phyloP scores from a whole-genome alignment of 768 basidiomycete genomes.

The Phylloporus sp. region DNA sequence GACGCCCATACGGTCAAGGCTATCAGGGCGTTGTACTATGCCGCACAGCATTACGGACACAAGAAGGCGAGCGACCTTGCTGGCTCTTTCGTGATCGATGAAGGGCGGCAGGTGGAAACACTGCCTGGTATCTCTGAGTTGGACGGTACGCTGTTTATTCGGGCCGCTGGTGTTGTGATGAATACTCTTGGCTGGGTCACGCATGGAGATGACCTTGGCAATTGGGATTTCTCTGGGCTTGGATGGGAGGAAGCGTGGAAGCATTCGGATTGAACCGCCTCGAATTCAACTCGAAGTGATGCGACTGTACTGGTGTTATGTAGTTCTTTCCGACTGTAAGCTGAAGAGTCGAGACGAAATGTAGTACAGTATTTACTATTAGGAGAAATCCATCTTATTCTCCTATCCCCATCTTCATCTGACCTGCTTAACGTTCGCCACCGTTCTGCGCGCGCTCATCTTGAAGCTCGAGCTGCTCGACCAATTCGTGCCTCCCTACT shows the following conservation, averaged over 20 bases:
- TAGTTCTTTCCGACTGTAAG: neutral
- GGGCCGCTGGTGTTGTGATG: conserved; percentile 54
- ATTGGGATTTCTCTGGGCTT: conserved; percentile 54
- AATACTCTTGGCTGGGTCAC: conserved; percentile 52
- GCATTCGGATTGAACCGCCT: conserved; percentile 21
- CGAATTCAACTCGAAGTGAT: no score
- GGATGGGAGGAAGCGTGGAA: conserved; percentile 63
- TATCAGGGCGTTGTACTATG: conserved; percentile 44
- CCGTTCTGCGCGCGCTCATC: no score
- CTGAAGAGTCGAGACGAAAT: no score
- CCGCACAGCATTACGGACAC: conserved; percentile 43
- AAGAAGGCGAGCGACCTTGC: conserved; percentile 36
- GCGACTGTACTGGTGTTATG: no score
- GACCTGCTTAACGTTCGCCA: no score
- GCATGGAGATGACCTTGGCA: conserved; percentile 43
- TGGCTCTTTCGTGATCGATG: conserved; percentile 33
- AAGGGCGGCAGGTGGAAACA: conserved; percentile 38
- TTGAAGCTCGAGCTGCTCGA: no score
- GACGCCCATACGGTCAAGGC: conserved; percentile 51
- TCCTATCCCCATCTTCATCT: no score
- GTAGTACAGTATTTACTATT: no score
- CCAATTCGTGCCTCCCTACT: no score
- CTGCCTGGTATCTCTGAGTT: conserved; percentile 38
- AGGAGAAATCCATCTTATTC: no score
- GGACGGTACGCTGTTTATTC: conserved; percentile 54